phyloP scores from a whole-genome alignment of 768 basidiomycete genomes.

The Kwoniella shandongensis region DNA sequence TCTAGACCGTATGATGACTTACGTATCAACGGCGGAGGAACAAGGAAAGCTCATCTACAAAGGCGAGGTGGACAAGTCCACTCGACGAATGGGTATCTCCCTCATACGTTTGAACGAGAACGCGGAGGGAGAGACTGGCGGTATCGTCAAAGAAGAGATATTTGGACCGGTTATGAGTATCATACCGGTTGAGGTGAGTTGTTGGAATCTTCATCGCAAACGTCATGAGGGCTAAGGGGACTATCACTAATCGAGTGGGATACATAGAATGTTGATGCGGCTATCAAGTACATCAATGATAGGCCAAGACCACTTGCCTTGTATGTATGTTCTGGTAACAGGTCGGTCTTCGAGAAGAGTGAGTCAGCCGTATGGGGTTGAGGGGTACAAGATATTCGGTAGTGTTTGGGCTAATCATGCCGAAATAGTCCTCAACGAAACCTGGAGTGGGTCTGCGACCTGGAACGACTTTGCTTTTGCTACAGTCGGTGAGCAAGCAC shows the following conservation, averaged over 20 bases:
- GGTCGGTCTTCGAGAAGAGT: slow-evolving; percentile 45
- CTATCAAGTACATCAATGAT: slow-evolving; percentile 49
- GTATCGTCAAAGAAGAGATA: slow-evolving; percentile 49
- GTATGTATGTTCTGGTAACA: slow-evolving; percentile 46
- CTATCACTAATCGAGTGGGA: not conserved
- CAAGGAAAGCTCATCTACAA: slow-evolving; percentile 44
- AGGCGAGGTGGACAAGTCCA: slow-evolving; percentile 39
- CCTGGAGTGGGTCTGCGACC: slow-evolving; percentile 44
- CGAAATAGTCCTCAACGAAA: slow-evolving; percentile 42
- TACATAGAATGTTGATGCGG: slow-evolving; percentile 44
- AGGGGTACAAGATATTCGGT: no score
- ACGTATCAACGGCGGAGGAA: slow-evolving; percentile 42
- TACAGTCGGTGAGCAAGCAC: slow-evolving; percentile 25
- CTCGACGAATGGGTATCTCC: slow-evolving; percentile 46
- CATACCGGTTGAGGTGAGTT: slow-evolving; percentile 48
- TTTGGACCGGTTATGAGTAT: slow-evolving; percentile 53
- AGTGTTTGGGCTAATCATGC: no score
- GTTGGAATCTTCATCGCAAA: not conserved
- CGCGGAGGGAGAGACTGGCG: slow-evolving; percentile 28
- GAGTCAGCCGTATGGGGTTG: slow-evolving; percentile 8
- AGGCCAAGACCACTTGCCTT: slow-evolving; percentile 48
- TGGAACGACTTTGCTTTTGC: slow-evolving; percentile 51
- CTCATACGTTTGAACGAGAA: slow-evolving; percentile 38
- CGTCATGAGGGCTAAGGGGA: not conserved
- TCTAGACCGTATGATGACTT: slow-evolving; percentile 32